Percentiles rank a stretch among this genome's conserved stretches.
Conservation (phyloP, 306 rosid species). For the Luffa aegyptiaca region DNA sequence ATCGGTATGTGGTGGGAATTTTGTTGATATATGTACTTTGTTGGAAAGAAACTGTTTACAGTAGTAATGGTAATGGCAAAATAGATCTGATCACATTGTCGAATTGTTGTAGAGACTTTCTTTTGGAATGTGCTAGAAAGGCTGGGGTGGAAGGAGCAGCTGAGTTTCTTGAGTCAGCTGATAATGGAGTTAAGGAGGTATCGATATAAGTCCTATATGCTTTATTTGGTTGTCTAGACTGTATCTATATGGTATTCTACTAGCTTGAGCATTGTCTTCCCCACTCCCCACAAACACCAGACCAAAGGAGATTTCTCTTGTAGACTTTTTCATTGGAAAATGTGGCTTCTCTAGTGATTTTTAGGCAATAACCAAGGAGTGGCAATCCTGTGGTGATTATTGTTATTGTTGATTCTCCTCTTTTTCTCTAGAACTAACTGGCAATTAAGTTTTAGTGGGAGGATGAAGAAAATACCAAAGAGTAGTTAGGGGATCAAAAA, state of each 20-base stretch:
- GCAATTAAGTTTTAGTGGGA: neutral
- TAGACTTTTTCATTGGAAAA: neutral
- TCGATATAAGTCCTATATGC: neutral
- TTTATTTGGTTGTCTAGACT: neutral
- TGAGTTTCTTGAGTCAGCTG: slow-evolving; percentile 68
- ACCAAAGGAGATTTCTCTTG: neutral
- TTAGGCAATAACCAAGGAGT: neutral
- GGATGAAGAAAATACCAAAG: neutral
- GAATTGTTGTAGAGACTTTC: slow-evolving; percentile 56
- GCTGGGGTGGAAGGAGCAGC: slow-evolving; percentile 71
- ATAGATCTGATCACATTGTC: neutral
- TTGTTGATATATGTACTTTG: neutral
- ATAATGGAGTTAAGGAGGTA: slow-evolving; percentile 78
- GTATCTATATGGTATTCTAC: neutral
- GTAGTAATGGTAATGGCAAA: neutral
- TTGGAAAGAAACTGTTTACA: neutral
- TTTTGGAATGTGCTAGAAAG: slow-evolving; percentile 63
- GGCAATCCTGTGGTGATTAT: neutral
- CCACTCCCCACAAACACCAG: neutral
- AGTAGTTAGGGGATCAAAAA: neutral
- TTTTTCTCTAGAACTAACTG: neutral
- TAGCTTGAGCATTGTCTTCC: neutral
- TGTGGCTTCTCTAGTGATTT: neutral
- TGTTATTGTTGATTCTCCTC: neutral
- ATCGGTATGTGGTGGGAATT: slow-evolving; percentile 34